Base-by-base conservation (phyloP, 768 basidiomycete genomes). In the Kwoniella heveanensis region DNA sequence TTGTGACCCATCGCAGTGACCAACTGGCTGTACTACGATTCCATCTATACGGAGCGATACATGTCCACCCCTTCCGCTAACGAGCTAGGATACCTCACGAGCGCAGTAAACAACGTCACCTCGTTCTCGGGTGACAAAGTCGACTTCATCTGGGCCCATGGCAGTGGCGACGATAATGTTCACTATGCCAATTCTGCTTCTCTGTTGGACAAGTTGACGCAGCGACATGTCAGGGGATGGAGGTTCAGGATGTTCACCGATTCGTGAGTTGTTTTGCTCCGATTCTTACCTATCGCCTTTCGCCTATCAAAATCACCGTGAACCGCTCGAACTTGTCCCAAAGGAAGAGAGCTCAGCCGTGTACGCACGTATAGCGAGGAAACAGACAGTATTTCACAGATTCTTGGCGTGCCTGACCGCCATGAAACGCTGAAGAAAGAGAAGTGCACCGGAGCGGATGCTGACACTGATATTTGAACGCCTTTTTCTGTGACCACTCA, bases 211-310 rank as follows among this genome's bases (percentile, higher is more conserved):
- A 93, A 96, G 88, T 85, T 99, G 70, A 97, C 93, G 0, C 82
- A 83, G 70, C 87, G 83, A 25, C 82, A 87, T 60, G 85, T 97
- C 49, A 90, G 88, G 73, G 84, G 76, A 6, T 84, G 80, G 77
- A 74, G 88, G 73, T 96, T 97, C 81, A 86, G 94, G 75, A 91
- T 97, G 90, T 99, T 97, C 81, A 92, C 92, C 24, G 96, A 99
- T 81, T 92, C 91, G 89, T 91, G 62, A 73, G 85, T 78, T n/a
- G 9, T 55, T n/a, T n/a, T n/a, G n/a, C n/a, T n/a, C n/a, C n/a
- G n/a, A n/a, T n/a, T n/a, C n/a, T n/a, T n/a, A n/a, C n/a, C n/a
- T n/a, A n/a, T n/a, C n/a, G n/a, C n/a, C n/a, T n/a, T n/a, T n/a
- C n/a, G n/a, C n/a, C n/a, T n/a, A n/a, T n/a, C n/a, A n/a, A n/a